Base-by-base conservation (phyloP, 208 protist species). In the Leishmania martiniquensis region DNA sequence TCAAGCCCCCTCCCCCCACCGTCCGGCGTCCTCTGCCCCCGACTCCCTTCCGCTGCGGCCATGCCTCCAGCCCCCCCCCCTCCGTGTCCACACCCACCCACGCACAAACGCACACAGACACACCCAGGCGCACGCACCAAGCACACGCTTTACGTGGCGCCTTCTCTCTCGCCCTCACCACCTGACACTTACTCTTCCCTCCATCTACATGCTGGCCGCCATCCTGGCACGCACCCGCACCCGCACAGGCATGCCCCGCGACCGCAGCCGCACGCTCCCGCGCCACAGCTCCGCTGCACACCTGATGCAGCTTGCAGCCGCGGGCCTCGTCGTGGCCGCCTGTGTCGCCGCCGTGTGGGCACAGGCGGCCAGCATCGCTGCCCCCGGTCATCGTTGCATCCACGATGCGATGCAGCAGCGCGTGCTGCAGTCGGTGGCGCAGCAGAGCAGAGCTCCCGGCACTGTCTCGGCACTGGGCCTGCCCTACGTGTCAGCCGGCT, bases 391-490 rank as follows among this genome's bases (percentile, higher is more conserved):
- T 29, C 51, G 1, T 59, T 80, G 76, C 68, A 74, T 80, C 65
- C 76, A 80, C 68, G 76, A 80, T 29, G 13, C 57, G 57, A 3
- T 80, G 44, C 76, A 80, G 68, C 7, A 59, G 1, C n/a, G 25
- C n/a, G 4, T 89, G 87, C 47, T 89, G 87, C n/a, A 72, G 20
- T 57, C 75, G 5, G 67, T 74, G 65, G 67, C 66, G 55, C 66
- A 68, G 67, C 62, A 70, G 34, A 2, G 25, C 65, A 25, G 5
- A 49, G 39, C 54, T 2, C 49, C 39, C 44, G 51, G 15, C 12
- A 32, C 13, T 9, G 4, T 80, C 39, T 80, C 76, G 9, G 12
- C 10, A 25, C n/a, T 47, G 0, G 76, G 76, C 6, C 68, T 80
- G 55, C 76, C 68, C 25, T 70, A 55, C 67, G 75, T 79, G 20